Evolutionary conservation across 345 rosid species (phyloP).

Genomic region (Mallotus nudiflorus): DNA sequence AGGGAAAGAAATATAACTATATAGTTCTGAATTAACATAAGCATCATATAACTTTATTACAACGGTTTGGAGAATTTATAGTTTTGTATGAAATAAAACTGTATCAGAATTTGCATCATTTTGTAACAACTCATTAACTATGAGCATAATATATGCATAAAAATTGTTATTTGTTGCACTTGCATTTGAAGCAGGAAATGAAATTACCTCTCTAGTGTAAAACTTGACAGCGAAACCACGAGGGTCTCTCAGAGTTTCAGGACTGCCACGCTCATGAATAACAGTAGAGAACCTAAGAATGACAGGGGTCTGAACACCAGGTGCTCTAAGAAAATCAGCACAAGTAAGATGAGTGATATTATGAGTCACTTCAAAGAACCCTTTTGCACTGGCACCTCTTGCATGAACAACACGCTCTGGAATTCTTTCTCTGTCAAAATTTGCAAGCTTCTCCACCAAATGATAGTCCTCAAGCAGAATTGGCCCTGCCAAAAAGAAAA

Average conservation of each 20-base stretch:
- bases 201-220: conserved; percentile 28
- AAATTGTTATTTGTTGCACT: too few relatives aligned
- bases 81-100: too few relatives aligned
- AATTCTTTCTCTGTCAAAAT: conserved; percentile 31
- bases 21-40: too few relatives aligned
- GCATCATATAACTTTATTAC: too few relatives aligned
- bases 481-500: conserved; percentile 24
- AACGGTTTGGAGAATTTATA: too few relatives aligned
- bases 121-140: too few relatives aligned
- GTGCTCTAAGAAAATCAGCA: conserved; percentile 35
- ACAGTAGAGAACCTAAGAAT: conserved; percentile 34
- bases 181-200: too few relatives aligned
- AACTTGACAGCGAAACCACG: conserved; percentile 35
- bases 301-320: conserved; percentile 33
- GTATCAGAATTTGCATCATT: too few relatives aligned
- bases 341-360: conserved; percentile 28
- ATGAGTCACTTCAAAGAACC: conserved; percentile 34
- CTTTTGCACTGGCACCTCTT: conserved; percentile 33
- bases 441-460: conserved; percentile 33
- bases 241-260: conserved; percentile 34
- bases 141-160: too few relatives aligned
- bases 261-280: conserved; percentile 36
- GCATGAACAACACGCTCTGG: conserved; percentile 38
- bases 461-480: conserved; percentile 36
- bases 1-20: too few relatives aligned